These are phyloP conservation scores for Dicorynia guianensis DNA, from an alignment of 306 rosid genomes.

Conservation along the genomic window DNA sequence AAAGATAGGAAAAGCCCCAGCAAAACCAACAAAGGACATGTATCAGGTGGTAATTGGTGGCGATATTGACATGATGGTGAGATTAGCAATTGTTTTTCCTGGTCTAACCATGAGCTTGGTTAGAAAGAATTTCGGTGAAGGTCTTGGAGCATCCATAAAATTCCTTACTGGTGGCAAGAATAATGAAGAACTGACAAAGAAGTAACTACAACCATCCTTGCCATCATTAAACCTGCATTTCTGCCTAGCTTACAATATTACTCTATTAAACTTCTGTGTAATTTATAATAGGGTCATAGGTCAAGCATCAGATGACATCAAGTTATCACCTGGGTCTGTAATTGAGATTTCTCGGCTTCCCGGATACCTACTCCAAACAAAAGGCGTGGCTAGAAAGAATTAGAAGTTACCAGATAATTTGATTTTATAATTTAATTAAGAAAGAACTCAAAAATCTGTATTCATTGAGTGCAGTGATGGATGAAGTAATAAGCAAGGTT, in stretches of 20 bases:
- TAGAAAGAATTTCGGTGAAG: constrained; percentile 19
- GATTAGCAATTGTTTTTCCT: constrained; percentile 22
- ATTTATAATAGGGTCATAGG: constrained; percentile 15
- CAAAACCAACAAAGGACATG: constrained; percentile 35
- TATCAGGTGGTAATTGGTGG: constrained; percentile 33
- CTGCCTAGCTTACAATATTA: background rate
- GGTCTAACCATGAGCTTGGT: constrained; percentile 30
- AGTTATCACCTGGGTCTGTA: constrained; percentile 19
- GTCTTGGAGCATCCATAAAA: constrained; percentile 30
- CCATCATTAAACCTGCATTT: background rate
- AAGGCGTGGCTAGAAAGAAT: background rate
- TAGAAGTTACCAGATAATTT: background rate
- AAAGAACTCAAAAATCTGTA: background rate
- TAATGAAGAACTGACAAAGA: constrained; percentile 32
- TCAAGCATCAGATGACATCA: constrained; percentile 8
- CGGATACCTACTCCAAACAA: constrained; percentile 31
- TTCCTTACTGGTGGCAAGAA: constrained; percentile 39
- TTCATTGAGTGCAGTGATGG: constrained; percentile 35
- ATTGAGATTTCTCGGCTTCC: constrained; percentile 13
- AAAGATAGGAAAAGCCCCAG: constrained; percentile 25
- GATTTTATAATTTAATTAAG: background rate
- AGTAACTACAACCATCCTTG: constrained; percentile 13
- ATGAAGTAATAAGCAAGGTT: constrained; percentile 36
- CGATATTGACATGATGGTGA: constrained; percentile 32
- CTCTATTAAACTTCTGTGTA: too few species aligned